Evolutionary conservation across 345 rosid species (phyloP).

Genomic region (Salix dunnii): DNA sequence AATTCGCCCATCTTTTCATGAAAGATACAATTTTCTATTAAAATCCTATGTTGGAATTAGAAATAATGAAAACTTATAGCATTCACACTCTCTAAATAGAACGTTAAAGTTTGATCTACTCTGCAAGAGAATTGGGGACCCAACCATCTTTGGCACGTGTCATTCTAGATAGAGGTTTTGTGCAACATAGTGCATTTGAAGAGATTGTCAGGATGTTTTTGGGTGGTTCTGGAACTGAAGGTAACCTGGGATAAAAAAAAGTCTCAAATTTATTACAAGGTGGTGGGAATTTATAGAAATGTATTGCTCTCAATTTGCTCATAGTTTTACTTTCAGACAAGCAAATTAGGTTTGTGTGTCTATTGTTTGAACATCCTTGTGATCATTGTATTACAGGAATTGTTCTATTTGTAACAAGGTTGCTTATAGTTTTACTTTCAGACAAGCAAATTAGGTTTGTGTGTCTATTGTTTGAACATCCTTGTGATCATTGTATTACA

Average conservation of each 20-base stretch:
- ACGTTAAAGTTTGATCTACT: too few species aligned
- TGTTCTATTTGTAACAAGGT: neutral
- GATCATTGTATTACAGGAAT: neutral
- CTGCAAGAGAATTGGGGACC: neutral
- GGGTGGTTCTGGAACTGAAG: neutral
- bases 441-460: neutral
- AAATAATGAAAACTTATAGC: neutral
- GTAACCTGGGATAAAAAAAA: neutral
- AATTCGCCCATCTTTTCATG: neutral
- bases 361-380: neutral
- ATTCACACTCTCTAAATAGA: neutral
- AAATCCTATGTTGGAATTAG: neutral
- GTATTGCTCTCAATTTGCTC: neutral
- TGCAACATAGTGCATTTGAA: neutral
- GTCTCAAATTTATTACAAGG: neutral
- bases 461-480: neutral
- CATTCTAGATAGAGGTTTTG: neutral
- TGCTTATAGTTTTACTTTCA: neutral
- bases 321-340: neutral
- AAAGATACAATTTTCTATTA: neutral
- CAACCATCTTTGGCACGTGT: neutral
- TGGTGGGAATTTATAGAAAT: neutral
- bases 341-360: neutral
- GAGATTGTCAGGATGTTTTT: neutral
- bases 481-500: neutral